Percentiles rank a stretch among this genome's conserved stretches.
These are phyloP conservation scores for Zanthoxylum bungeanum DNA, from an alignment of 345 rosid genomes.

Conservation along the genomic window DNA sequence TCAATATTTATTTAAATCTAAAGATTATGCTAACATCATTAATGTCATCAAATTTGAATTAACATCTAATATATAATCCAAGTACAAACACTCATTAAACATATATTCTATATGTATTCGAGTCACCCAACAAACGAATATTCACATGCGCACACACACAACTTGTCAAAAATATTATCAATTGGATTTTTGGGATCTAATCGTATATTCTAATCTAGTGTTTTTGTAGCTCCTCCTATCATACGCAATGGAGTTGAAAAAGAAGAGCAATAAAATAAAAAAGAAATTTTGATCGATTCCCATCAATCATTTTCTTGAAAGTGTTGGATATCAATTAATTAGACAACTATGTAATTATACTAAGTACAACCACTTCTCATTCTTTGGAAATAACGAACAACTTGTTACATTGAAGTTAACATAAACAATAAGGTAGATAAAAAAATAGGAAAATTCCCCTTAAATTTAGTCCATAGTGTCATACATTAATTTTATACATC, in stretches of 20 bases:
- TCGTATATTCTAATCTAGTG: background rate
- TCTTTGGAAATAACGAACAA: background rate
- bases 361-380: background rate
- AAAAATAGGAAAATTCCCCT: background rate
- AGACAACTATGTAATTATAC: background rate
- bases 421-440: too few relatives aligned
- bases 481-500: too few relatives aligned
- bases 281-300: background rate
- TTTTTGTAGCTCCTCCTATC: background rate
- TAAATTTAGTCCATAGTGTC: too few relatives aligned
- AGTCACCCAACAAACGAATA: background rate
- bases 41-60: background rate
- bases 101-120: background rate
- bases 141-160: background rate
- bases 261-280: background rate
- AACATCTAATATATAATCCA: background rate
- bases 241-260: background rate
- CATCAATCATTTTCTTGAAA: background rate
- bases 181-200: background rate
- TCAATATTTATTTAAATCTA: too few relatives aligned
- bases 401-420: background rate
- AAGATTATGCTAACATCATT: background rate
- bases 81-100: too few relatives aligned
- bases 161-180: background rate
- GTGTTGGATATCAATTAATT: background rate